phyloP scores from a whole-genome alignment of 805 yeast genomes.

The Zygosaccharomyces lentus region DNA sequence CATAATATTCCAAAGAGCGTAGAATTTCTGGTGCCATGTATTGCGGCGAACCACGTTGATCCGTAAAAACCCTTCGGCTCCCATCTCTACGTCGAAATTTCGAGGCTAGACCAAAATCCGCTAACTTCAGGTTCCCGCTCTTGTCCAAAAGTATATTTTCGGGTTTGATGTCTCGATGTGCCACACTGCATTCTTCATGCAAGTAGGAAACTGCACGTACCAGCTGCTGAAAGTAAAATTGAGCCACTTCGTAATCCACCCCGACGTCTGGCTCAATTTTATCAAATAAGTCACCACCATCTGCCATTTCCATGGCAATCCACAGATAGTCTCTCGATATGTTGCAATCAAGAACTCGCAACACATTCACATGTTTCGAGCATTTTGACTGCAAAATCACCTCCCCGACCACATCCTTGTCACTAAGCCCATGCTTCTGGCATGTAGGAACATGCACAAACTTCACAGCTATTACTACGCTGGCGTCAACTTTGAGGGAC shows the following conservation, averaged over 20 bases:
- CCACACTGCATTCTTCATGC: conserved; percentile 59
- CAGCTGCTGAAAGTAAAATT: conserved; percentile 64
- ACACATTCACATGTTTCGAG: conserved; percentile 55
- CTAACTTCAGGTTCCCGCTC: conserved; percentile 63
- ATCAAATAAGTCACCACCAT: conserved; percentile 74
- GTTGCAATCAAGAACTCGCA: conserved; percentile 51
- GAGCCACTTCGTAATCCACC: conserved; percentile 60
- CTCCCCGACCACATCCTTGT: conserved; percentile 47
- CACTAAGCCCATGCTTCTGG: conserved; percentile 35
- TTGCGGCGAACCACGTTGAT: conserved; percentile 71
- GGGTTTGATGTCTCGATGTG: conserved; percentile 74
- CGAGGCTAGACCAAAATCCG: conserved; percentile 74
- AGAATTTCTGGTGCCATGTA: conserved; percentile 75
- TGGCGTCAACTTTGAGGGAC: conserved; percentile 34
- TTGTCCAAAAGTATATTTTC: conserved; percentile 65
- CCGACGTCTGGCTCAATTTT: conserved; percentile 76
- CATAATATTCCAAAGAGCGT: conserved; percentile 43
- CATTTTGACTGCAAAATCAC: conserved; percentile 56
- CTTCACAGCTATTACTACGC: conserved; percentile 51
- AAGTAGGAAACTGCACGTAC: conserved; percentile 55
- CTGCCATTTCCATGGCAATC: conserved; percentile 64
- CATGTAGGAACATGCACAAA: conserved; percentile 45
- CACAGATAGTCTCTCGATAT: conserved; percentile 55
- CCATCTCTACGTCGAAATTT: conserved; percentile 51
- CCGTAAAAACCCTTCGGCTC: conserved; percentile 41